Conservation (phyloP, 129 eudicot species). For the Apium graveolens region DNA sequence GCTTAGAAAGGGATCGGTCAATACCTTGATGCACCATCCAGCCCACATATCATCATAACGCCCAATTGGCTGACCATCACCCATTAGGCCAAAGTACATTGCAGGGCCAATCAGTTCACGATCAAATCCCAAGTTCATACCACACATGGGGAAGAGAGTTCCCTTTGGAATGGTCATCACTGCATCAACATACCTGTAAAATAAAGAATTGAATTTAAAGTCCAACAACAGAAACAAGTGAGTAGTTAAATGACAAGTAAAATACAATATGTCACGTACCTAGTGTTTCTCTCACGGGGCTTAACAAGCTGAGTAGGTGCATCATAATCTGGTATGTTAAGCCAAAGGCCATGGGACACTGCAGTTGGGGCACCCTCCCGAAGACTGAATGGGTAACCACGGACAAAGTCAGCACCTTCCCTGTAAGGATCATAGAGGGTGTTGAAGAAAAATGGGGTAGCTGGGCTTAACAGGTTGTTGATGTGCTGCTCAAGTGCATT, state of each 20-base stretch:
- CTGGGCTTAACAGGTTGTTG: slow-evolving; percentile 42
- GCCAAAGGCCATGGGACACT: slow-evolving; percentile 60
- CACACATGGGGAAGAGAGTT: slow-evolving; percentile 57
- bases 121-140: slow-evolving; percentile 50
- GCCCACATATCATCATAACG: slow-evolving; percentile 74
- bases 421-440: slow-evolving; percentile 59
- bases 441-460: slow-evolving; percentile 57
- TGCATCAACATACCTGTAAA: slow-evolving; percentile 46
- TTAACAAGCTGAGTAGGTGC: slow-evolving; percentile 64
- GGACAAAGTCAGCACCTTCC: slow-evolving; percentile 62
- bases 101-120: slow-evolving; percentile 66
- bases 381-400: slow-evolving; percentile 58
- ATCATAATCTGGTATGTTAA: slow-evolving; percentile 60
- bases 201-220: neutral
- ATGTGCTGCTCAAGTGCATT: slow-evolving; percentile 63
- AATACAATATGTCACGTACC: slow-evolving; percentile 12
- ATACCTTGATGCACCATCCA: slow-evolving; percentile 63
- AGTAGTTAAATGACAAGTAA: neutral
- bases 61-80: slow-evolving; percentile 66
- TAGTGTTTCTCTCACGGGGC: slow-evolving; percentile 58
- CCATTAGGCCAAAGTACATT: slow-evolving; percentile 70
- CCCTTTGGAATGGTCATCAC: slow-evolving; percentile 62
- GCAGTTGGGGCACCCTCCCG: slow-evolving; percentile 61
- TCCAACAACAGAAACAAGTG: neutral
- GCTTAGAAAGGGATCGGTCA: neutral